Evolutionary conservation across 176 grass and related monocot species (phyloP).

Genomic region (Eragrostis nindensis): DNA sequence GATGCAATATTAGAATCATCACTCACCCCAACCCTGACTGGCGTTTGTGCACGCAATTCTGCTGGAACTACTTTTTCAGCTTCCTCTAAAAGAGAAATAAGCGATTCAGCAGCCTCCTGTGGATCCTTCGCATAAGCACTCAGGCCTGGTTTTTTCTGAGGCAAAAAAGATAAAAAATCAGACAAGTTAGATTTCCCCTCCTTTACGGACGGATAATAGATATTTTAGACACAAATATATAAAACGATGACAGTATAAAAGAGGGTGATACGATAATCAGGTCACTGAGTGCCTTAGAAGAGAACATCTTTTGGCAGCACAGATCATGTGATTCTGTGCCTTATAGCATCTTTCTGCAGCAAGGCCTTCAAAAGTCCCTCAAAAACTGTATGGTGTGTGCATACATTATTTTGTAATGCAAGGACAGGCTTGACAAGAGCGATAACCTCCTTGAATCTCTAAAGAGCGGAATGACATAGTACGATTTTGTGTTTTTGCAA

Average conservation of each 20-base stretch:
- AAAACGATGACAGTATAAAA: conserved; percentile 15
- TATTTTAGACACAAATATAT: conserved; percentile 30
- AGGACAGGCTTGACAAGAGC: conserved; percentile 19
- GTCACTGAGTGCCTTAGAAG: not conserved
- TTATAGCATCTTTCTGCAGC: conserved; percentile 1
- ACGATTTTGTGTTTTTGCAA: conserved; percentile 19
- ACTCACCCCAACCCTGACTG: conserved; percentile 94
- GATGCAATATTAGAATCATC: conserved; percentile 27
- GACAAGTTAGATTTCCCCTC: not conserved
- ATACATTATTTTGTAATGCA: conserved; percentile 1
- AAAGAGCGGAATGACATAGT: no score
- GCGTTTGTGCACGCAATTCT: conserved; percentile 74
- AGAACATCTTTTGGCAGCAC: not conserved
- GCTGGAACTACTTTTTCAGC: conserved; percentile 78
- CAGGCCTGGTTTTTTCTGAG: conserved; percentile 79
- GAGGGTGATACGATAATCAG: not conserved
- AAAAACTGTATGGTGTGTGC: conserved; percentile 12
- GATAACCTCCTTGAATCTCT: no score
- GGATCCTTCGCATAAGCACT: conserved; percentile 81
- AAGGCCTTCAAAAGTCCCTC: conserved; percentile 9
- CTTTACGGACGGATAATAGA: conserved; percentile 5
- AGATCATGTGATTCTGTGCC: no score
- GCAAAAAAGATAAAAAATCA: conserved; percentile 36
- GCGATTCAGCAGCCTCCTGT: conserved; percentile 84
- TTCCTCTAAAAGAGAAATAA: conserved; percentile 79